These are phyloP conservation scores for Ogataea nitratoaversa DNA, from an alignment of 805 yeast species.

Conservation along the genomic window DNA sequence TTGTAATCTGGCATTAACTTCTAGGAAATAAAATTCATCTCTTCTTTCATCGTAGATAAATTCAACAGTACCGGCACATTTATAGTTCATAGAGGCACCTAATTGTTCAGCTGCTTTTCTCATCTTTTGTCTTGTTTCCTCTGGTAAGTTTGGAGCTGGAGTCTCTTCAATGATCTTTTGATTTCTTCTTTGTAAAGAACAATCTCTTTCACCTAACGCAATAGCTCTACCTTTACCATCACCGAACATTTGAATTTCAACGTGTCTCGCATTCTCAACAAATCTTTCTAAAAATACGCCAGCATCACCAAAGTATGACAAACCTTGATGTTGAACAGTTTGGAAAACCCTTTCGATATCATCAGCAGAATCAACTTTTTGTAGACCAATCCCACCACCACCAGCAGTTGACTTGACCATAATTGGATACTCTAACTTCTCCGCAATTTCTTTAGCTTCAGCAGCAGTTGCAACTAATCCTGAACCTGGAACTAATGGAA, in stretches of 20 bases:
- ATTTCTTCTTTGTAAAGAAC: constrained; percentile 95
- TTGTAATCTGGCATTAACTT: constrained; percentile 93
- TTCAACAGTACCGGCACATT: constrained; percentile 97
- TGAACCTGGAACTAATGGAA: constrained; percentile 97
- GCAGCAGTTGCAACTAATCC: constrained; percentile 66
- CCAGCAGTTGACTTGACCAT: constrained; percentile 99
- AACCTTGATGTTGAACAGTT: constrained; percentile 92
- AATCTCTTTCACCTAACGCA: constrained; percentile 95
- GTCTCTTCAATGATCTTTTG: constrained; percentile 96
- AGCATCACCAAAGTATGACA: constrained; percentile 87
- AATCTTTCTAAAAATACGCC: constrained; percentile 95
- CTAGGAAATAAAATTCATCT: constrained; percentile 90
- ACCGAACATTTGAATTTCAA: constrained; percentile 94
- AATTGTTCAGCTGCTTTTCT: constrained; percentile 81
- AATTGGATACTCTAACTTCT: constrained; percentile 74
- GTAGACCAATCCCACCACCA: constrained; percentile 98
- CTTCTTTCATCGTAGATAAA: constrained; percentile 83
- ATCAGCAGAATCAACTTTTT: constrained; percentile 77
- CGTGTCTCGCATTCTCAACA: constrained; percentile 93
- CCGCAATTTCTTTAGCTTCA: constrained; percentile 77
- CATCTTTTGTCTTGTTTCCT: constrained; percentile 66
- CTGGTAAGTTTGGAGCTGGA: constrained; percentile 94
- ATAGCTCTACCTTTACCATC: constrained; percentile 92
- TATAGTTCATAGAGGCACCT: constrained; percentile 80
- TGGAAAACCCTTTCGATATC: constrained; percentile 84